phyloP scores from a whole-genome alignment of 768 basidiomycete genomes.

The Panellus pusillus region DNA sequence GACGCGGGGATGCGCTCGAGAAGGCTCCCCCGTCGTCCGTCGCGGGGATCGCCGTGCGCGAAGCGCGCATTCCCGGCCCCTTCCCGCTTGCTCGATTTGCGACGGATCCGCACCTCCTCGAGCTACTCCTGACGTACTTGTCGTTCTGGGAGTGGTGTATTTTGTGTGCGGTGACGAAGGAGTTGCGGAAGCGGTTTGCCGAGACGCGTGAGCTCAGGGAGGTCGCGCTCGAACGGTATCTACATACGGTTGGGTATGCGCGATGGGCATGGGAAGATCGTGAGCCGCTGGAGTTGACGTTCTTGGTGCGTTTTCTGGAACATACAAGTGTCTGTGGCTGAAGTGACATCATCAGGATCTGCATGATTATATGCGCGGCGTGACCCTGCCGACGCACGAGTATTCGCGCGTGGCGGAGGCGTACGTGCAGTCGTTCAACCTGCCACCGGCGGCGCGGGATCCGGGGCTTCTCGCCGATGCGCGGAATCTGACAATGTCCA shows the following conservation, averaged over 20 bases:
- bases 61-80: constrained; percentile 29
- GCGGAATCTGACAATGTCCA: constrained; percentile 55
- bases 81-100: constrained; percentile 63
- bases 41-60: constrained; percentile 25
- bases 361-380: constrained; percentile 76
- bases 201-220: constrained; percentile 56
- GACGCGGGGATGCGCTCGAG: constrained; percentile 40
- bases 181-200: constrained; percentile 49
- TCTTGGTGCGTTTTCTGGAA: constrained; percentile 48
- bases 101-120: constrained; percentile 50
- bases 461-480: constrained; percentile 42
- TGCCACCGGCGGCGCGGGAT: constrained; percentile 45
- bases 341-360: constrained; percentile 53
- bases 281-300: constrained; percentile 64
- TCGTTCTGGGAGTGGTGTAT: constrained; percentile 74
- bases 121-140: constrained; percentile 55
- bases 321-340: neutral
- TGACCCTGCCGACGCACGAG: constrained; percentile 72
- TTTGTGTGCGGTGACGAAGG: constrained; percentile 57
- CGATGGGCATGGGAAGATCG: constrained; percentile 60
- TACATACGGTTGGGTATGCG: constrained; percentile 70
- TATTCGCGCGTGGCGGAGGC: constrained; percentile 61
- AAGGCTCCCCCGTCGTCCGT: constrained; percentile 38
- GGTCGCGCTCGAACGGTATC: constrained; percentile 64
- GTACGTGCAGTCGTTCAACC: constrained; percentile 51